These are phyloP conservation scores for Apophysomyces elegans DNA, from an alignment of 371 early-diverging fungal species.

Conservation along the genomic window DNA sequence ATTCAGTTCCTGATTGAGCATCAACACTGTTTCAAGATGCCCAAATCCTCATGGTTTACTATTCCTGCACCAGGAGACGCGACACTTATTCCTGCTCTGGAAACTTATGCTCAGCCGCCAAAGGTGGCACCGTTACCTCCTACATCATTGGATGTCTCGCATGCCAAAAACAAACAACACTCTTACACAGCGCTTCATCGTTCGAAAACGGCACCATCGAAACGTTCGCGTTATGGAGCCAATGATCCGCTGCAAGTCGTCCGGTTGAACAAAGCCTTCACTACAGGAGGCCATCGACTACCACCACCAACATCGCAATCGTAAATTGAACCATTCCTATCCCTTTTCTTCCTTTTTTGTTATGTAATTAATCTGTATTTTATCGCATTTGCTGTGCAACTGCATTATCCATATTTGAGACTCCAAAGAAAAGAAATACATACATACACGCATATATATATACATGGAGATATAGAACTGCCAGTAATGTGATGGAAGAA, in stretches of 20 bases:
- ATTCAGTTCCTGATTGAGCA: slow-evolving; percentile 61
- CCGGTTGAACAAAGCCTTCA: slow-evolving; percentile 16
- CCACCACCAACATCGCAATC: not conserved
- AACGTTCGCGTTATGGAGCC: slow-evolving; percentile 23
- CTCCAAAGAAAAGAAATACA: not conserved
- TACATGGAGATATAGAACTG: no score
- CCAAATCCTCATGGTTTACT: slow-evolving; percentile 20
- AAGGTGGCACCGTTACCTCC: slow-evolving; percentile 4
- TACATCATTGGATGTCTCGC: not conserved
- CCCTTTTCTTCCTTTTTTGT: not conserved
- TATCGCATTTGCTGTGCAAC: slow-evolving; percentile 7
- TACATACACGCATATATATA: no score
- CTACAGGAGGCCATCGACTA: not conserved
- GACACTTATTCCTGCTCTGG: slow-evolving; percentile 1
- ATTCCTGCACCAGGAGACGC: not conserved
- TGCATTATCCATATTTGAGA: slow-evolving; percentile 4
- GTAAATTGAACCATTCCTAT: not conserved
- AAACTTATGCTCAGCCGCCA: slow-evolving; percentile 7
- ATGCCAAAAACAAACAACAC: slow-evolving; percentile 7
- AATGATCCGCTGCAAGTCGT: slow-evolving; percentile 28
- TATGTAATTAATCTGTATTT: slow-evolving; percentile 11
- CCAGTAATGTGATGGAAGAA: no score
- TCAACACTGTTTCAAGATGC: slow-evolving; percentile 45
- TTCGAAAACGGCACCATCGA: slow-evolving; percentile 21
- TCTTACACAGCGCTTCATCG: slow-evolving; percentile 8